A percentile compares a stretch with the other conserved stretches of the same genome.
These are phyloP conservation scores for Bjerkandera adusta DNA, from an alignment of 1,284 basidiomycete genomes.

Conservation along the genomic window DNA sequence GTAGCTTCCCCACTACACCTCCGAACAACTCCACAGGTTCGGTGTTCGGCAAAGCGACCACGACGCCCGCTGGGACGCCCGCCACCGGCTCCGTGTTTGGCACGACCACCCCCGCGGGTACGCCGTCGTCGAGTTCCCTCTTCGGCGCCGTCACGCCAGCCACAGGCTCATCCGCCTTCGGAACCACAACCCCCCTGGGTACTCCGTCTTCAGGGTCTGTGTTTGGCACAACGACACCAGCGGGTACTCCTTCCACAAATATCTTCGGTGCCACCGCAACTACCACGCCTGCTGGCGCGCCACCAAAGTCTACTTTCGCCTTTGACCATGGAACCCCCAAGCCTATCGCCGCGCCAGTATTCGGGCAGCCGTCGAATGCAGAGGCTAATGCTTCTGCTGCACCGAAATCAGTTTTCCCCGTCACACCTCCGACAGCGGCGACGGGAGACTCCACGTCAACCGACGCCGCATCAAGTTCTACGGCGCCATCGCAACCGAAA, in stretches of 20 bases:
- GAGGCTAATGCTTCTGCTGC: neutral
- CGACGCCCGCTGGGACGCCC: constrained; percentile 13
- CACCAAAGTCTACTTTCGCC: constrained; percentile 1
- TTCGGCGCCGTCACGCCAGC: constrained; percentile 1
- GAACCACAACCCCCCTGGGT: neutral
- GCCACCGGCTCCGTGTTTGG: constrained; percentile 7
- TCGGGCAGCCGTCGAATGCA: constrained; percentile 3
- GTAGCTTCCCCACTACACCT: constrained; percentile 5
- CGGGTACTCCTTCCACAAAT: constrained; percentile 3
- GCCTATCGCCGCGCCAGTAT: neutral
- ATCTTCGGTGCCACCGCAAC: neutral
- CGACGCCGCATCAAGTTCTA: constrained; percentile 9
- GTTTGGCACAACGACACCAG: constrained; percentile 6
- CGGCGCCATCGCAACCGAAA: constrained; percentile 19
- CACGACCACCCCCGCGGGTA: neutral
- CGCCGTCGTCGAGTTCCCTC: neutral
- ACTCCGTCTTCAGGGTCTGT: neutral
- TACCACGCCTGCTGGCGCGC: neutral
- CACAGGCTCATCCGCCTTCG: constrained; percentile 2
- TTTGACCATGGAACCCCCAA: neutral
- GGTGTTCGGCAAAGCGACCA: constrained; percentile 8
- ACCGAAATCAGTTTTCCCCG: constrained; percentile 6
- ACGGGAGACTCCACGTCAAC: too few relatives aligned
- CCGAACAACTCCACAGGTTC: neutral
- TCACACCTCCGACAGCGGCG: neutral